Evolutionary conservation across 257 asterid species (phyloP).

Genomic region (Asclepias syriaca): DNA sequence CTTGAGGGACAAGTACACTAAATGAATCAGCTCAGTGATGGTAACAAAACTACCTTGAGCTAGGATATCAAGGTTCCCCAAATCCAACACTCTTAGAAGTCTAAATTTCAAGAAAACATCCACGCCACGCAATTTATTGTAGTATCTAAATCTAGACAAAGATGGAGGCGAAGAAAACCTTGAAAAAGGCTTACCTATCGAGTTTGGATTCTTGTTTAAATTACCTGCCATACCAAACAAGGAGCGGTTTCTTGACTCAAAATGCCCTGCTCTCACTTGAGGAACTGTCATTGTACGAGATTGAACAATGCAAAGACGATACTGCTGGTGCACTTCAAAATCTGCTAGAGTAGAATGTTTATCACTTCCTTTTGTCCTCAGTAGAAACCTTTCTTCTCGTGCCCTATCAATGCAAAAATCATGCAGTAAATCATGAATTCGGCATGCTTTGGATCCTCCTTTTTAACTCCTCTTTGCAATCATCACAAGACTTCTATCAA

Average conservation of each 20-base stretch:
- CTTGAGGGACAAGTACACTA: not conserved
- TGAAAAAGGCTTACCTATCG: not conserved
- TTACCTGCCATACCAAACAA: not conserved
- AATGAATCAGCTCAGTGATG: not conserved
- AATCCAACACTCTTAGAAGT: slow-evolving; percentile 8
- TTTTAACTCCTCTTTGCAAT: not conserved
- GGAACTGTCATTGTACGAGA: not conserved
- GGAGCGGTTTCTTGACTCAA: not conserved
- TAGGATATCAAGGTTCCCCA: not conserved
- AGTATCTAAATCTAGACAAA: not conserved
- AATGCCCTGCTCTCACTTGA: not conserved
- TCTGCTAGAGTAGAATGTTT: not conserved
- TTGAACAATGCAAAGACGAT: not conserved
- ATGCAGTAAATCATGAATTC: slow-evolving; percentile 11
- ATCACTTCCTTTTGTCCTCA: not conserved
- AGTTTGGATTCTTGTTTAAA: not conserved
- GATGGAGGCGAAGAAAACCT: no score
- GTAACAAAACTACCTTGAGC: not conserved
- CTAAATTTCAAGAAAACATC: not conserved
- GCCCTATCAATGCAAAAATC: slow-evolving; percentile 14
- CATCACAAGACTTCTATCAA: no score
- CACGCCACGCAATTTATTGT: not conserved
- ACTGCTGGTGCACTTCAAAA: slow-evolving; percentile 1
- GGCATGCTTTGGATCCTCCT: slow-evolving; percentile 1
- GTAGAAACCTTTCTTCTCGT: slow-evolving; percentile 3